phyloP scores from a whole-genome alignment of 2,329 filamentous ascomycete species.

The Aspergillus fijiensis region DNA sequence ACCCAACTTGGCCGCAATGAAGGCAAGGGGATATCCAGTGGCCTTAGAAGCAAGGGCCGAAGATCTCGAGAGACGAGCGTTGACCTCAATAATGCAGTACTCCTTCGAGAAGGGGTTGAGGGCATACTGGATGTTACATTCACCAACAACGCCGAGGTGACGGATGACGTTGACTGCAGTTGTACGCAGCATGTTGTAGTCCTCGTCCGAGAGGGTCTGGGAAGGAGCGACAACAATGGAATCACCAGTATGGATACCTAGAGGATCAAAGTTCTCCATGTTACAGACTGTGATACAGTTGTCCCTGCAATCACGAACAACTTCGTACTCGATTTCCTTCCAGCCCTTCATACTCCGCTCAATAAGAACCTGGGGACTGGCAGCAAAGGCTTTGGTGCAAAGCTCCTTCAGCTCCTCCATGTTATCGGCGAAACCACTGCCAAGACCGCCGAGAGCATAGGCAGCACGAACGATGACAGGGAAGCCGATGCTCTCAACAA shows the following conservation, averaged over 20 bases:
- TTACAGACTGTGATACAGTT: constrained; percentile 99
- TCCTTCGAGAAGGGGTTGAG: constrained; percentile 92
- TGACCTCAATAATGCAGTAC: constrained; percentile 99
- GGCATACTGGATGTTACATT: constrained; percentile 99
- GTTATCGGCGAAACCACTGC: constrained; percentile 92
- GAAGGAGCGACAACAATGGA: constrained; percentile 97
- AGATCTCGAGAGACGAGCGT: constrained; percentile 90
- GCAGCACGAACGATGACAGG: constrained; percentile 96
- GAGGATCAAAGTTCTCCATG: constrained; percentile 99
- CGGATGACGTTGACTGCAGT: constrained; percentile 97
- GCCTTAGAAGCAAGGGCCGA: constrained; percentile 96
- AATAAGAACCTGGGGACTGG: constrained; percentile 92
- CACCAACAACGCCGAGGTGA: constrained; percentile 93
- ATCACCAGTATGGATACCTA: constrained; percentile 96
- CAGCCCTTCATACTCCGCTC: constrained; percentile 99
- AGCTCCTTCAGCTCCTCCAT: constrained; percentile 78
- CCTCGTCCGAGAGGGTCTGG: constrained; percentile 93
- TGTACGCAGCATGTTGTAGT: constrained; percentile 98
- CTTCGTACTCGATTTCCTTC: constrained; percentile 99
- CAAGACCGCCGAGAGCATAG: constrained; percentile 90
- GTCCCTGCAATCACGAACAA: constrained; percentile 90
- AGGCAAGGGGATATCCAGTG: constrained; percentile 92
- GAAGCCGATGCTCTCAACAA: constrained; percentile 87
- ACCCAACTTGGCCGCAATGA: constrained; percentile 95
- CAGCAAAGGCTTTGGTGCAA: constrained; percentile 92